These are phyloP conservation scores for Cephaloascus fragrans DNA, from an alignment of 805 yeast species.

Conservation along the genomic window DNA sequence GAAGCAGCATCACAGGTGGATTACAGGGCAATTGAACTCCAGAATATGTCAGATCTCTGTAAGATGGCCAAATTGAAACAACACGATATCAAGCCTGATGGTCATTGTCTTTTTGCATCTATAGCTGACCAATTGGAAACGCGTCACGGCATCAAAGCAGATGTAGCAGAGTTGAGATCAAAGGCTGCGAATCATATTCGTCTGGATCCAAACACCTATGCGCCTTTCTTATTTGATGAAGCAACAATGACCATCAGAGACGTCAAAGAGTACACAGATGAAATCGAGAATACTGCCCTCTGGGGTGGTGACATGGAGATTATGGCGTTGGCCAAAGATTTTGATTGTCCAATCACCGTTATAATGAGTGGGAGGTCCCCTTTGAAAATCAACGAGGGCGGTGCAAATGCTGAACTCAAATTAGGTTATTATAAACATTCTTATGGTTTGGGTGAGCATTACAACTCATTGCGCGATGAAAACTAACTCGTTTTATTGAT, in stretches of 20 bases:
- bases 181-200: conserved; percentile 61
- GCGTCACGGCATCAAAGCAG: conserved; percentile 33
- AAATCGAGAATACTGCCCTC: conserved; percentile 66
- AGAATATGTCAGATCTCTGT: conserved; percentile 49
- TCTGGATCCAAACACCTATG: conserved; percentile 54
- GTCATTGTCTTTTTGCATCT: conserved; percentile 87
- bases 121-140: conserved; percentile 62
- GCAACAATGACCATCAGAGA: conserved; percentile 53
- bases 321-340: conserved; percentile 66
- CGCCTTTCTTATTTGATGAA: conserved; percentile 81
- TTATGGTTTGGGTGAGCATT: conserved; percentile 91
- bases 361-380: conserved; percentile 71
- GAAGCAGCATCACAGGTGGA: conserved; percentile 68
- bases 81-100: conserved; percentile 79
- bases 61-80: conserved; percentile 36
- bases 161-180: conserved; percentile 48
- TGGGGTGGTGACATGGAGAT: conserved; percentile 98
- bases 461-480: conserved; percentile 49
- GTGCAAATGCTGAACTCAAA: conserved; percentile 43
- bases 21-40: conserved; percentile 61
- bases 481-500: too few relatives aligned
- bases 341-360: conserved; percentile 64
- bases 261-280: conserved; percentile 56
- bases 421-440: conserved; percentile 78
- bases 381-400: conserved; percentile 52